These are phyloP conservation scores for Pythium brassicae DNA, from an alignment of 352 stramenopile genomes.

Conservation along the genomic window DNA sequence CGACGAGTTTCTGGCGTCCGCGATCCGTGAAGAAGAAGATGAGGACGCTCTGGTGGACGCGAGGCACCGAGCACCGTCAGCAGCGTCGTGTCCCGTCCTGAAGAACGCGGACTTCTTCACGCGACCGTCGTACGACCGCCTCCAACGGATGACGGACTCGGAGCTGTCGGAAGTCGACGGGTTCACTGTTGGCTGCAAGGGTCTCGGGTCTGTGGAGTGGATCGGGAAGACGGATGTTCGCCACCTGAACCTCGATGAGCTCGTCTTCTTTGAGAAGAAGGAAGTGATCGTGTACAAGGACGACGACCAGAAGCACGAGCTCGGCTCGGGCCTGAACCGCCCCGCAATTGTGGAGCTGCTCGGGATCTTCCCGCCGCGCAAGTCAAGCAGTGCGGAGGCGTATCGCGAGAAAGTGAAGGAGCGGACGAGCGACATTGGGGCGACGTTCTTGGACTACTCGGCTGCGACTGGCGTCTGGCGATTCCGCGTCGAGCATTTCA, in stretches of 20 bases:
- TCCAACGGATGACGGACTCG: slow-evolving; percentile 68
- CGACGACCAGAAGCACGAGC: slow-evolving; percentile 72
- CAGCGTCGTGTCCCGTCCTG: slow-evolving; percentile 50
- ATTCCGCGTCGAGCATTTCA: slow-evolving; percentile 85
- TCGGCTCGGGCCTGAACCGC: slow-evolving; percentile 71
- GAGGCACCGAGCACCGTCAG: slow-evolving; percentile 14
- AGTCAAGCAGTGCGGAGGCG: slow-evolving; percentile 44
- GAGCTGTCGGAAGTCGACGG: slow-evolving; percentile 67
- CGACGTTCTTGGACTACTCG: slow-evolving; percentile 76
- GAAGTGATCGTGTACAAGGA: slow-evolving; percentile 86
- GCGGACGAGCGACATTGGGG: slow-evolving; percentile 70
- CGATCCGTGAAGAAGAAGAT: slow-evolving; percentile 44
- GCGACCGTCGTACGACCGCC: slow-evolving; percentile 53
- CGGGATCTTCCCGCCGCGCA: slow-evolving; percentile 68
- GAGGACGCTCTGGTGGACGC: slow-evolving; percentile 15
- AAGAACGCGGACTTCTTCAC: slow-evolving; percentile 83
- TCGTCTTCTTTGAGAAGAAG: slow-evolving; percentile 81
- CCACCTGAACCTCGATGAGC: slow-evolving; percentile 71
- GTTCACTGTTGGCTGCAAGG: slow-evolving; percentile 79
- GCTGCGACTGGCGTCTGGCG: slow-evolving; percentile 73
- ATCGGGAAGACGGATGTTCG: slow-evolving; percentile 77
- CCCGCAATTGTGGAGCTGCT: slow-evolving; percentile 77
- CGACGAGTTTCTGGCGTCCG: slow-evolving; percentile 70
- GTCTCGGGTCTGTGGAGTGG: slow-evolving; percentile 76
- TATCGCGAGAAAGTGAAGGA: slow-evolving; percentile 80